Conservation (phyloP, 148 eudicot genomes). For the Camellia lanceoleosa region DNA sequence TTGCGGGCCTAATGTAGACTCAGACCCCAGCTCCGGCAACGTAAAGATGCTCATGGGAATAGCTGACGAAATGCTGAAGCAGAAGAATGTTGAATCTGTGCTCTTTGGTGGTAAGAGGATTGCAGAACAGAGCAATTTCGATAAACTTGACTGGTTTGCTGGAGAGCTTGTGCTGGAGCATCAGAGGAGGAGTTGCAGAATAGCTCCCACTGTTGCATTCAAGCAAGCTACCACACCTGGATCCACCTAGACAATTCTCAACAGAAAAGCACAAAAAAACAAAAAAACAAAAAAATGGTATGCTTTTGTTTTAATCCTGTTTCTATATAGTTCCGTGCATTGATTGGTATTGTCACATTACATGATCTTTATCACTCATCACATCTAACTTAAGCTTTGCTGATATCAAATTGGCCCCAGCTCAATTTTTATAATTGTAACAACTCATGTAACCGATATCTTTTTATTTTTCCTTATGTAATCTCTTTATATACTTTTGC, state of each 20-base stretch:
- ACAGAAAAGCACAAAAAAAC: not conserved
- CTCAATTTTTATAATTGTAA: too few species aligned
- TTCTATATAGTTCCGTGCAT: too few species aligned
- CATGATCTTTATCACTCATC: too few species aligned
- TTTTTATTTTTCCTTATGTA: not conserved
- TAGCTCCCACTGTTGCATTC: slow-evolving; percentile 96
- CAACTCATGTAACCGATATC: not conserved
- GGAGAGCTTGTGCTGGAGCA: slow-evolving; percentile 85
- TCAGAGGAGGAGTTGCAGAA: slow-evolving; percentile 81
- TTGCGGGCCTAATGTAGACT: slow-evolving; percentile 62
- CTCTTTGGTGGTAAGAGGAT: slow-evolving; percentile 80
- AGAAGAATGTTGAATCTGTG: slow-evolving; percentile 84
- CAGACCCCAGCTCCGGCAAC: slow-evolving; percentile 69
- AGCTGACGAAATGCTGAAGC: slow-evolving; percentile 91
- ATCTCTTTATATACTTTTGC: not conserved
- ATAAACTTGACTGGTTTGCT: slow-evolving; percentile 93
- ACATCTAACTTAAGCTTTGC: not conserved
- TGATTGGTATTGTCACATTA: too few species aligned
- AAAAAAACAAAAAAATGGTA: slow-evolving; percentile 23
- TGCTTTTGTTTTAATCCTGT: not conserved
- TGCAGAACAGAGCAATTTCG: slow-evolving; percentile 66
- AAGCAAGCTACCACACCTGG: slow-evolving; percentile 58
- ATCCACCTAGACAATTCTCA: slow-evolving; percentile 25
- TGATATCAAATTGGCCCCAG: slow-evolving; percentile 3
- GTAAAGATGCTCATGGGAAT: slow-evolving; percentile 58